Percentiles rank a stretch among this genome's conserved stretches.
Conservation (phyloP, 768 basidiomycete species). For the Antrodiella citrinella region DNA sequence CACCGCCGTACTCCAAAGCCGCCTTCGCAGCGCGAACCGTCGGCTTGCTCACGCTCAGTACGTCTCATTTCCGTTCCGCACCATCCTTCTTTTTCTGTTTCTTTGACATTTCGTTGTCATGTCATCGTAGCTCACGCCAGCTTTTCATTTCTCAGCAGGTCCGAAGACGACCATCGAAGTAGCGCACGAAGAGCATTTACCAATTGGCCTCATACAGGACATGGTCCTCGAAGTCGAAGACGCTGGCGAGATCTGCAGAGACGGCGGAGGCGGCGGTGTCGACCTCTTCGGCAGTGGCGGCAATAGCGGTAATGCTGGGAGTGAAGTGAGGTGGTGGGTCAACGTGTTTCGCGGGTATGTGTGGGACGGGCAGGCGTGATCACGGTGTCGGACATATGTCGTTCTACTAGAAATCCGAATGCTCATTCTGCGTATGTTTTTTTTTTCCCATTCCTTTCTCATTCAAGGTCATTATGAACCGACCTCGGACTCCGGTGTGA, state of each 20-base stretch:
- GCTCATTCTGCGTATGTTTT: not conserved
- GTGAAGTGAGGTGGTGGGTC: slow-evolving; percentile 65
- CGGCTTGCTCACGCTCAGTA: slow-evolving; percentile 37
- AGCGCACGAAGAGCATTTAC: slow-evolving; percentile 61
- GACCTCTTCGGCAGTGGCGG: slow-evolving; percentile 9
- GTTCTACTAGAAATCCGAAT: not conserved
- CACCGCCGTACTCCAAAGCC: slow-evolving; percentile 60
- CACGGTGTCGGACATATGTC: not conserved
- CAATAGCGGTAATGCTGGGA: slow-evolving; percentile 34
- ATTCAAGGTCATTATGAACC: too few relatives aligned
- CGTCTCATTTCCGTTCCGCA: not conserved
- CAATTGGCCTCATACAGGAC: slow-evolving; percentile 67
- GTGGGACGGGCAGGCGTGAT: slow-evolving; percentile 59
- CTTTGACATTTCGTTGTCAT: not conserved
- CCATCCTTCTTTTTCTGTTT: not conserved
- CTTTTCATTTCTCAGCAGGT: slow-evolving; percentile 11
- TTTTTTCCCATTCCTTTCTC: too few relatives aligned
- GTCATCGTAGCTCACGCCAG: not conserved
- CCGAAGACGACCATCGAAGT: slow-evolving; percentile 57
- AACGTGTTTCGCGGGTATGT: slow-evolving; percentile 60
- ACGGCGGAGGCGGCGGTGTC: slow-evolving; percentile 43
- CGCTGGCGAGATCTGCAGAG: slow-evolving; percentile 65
- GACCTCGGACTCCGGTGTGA: not conserved
- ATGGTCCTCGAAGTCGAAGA: slow-evolving; percentile 71
- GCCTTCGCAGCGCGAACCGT: slow-evolving; percentile 65